Evolutionary conservation across 192 early-diverging fungal species (phyloP), one percentile per base, ranked within the genome.

Genomic region (Cetraspora pellucida): DNA sequence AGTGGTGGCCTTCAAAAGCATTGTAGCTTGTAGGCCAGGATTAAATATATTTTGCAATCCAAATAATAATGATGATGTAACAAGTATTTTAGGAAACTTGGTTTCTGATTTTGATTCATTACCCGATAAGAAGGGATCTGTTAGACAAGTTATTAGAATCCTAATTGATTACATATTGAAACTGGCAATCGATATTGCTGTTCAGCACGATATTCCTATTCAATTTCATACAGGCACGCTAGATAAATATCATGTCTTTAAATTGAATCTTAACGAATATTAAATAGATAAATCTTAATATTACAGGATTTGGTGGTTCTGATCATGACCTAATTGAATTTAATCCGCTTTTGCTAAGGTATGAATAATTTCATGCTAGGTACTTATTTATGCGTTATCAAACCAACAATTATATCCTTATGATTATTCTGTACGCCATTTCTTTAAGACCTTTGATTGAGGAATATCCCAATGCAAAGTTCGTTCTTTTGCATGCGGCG

Each of bases 171-270:
- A 71, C 43, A 57, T 77, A 25, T n/a, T 77, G 31, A 68, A 58
- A 11, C 6, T 57, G 11, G 47, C 60, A 10, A 43, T 77, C 43
- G 46, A 77, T 3, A 45, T 77, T 52, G 44, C 75, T 7, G 21
- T 43, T 43, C 23, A 77, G 16, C 30, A 31, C 68, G 52, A 69
- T 63, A 61, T 77, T 19, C 78, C 78, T 16, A 73, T 80, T 21
- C 78, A 80, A 66, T 77, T 80, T 45, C 78, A 80, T 21, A 77
- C 78, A 31, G 78, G 78, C 60, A 60, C 31, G 10, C 14, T 55
- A 30, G 8, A 72, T 45, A 27, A 45, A 37, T 25, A 31, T 46
- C 27, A 16, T 52, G 27, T 55, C 5, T 65, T 14, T 44, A 19
- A 43, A 17, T 5, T 30, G 16, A 43, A 16, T 44, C 31, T 72